Evolutionary conservation across 2,329 filamentous ascomycete species (phyloP), one percentile per base, ranked within the genome.

Genomic region (Pleoardoris graminearum): DNA sequence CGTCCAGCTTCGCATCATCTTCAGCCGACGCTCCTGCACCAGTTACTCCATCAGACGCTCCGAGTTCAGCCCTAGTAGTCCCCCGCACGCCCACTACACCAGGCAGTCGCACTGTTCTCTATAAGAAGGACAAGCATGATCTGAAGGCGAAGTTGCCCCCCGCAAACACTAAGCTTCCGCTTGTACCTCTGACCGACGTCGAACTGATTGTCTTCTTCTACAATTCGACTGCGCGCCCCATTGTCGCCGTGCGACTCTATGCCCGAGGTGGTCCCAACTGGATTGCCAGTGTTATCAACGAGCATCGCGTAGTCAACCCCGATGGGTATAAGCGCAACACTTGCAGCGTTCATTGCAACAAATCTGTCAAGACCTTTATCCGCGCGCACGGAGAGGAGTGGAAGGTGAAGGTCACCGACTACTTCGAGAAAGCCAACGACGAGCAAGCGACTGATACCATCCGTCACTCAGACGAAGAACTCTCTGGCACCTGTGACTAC

Each of bases 151-250:
- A 53, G 1, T 39, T 71, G 12, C 59, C 65, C 0, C 60, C 63
- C 1, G 10, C 44, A 0, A 49, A 52, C 6, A 53, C 58, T 0
- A 46, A 55, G 2, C 47, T 72, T 0, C 69, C 69, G 0, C 7
- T 49, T 0, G 27, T 72, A 0, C 67, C 68, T 0, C 50, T 72
- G 0, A 72, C 66, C 0, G 66, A 72, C 19, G 55, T 43, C 0
- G 69, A 72, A 21, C 12, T 72, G 0, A 60, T 70, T 2, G 63
- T 71, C 0, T 71, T 65, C 57, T 69, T 71, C 57, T 72, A 67
- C 55, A 66, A 70, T n/a, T 60, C 60, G 0, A 27, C 68, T 0
- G 42, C 50, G 0, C 61, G 62, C 0, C 66, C 68, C 1, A 50
- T 58, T 0, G 64, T 71, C 7, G 51, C 68, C 0, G 43, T 68